Percentiles rank a stretch among this genome's conserved stretches.
Evolutionary conservation across 1,284 basidiomycete species (phyloP).

Genomic region (Cryptococcus sp.): DNA sequence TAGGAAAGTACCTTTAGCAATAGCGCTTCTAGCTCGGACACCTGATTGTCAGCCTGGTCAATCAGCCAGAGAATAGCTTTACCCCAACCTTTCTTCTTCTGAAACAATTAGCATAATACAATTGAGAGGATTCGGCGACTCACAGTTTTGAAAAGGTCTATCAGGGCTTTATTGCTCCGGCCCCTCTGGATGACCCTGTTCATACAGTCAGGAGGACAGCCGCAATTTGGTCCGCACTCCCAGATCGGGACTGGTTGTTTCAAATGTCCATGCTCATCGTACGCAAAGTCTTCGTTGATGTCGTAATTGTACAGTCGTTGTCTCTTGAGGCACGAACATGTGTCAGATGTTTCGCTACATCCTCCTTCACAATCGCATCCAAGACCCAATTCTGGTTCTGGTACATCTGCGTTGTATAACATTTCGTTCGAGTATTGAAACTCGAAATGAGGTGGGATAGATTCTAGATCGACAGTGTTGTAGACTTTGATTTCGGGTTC

Average conservation of each 20-base stretch:
- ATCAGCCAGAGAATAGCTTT: slow-evolving; percentile 2
- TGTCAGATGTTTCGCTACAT: slow-evolving; percentile 64
- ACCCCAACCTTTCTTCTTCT: slow-evolving; percentile 73
- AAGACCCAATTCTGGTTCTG: slow-evolving; percentile 60
- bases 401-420: slow-evolving; percentile 64
- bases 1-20: slow-evolving; percentile 66
- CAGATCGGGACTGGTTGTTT: slow-evolving; percentile 54
- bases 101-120: neutral
- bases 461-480: slow-evolving; percentile 63
- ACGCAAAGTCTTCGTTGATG: slow-evolving; percentile 58
- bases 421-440: slow-evolving; percentile 51
- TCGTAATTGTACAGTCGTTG: slow-evolving; percentile 53
- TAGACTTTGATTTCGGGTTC: slow-evolving; percentile 63
- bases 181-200: slow-evolving; percentile 83
- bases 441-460: slow-evolving; percentile 51
- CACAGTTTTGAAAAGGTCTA: slow-evolving; percentile 59
- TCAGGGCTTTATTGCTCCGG: slow-evolving; percentile 58
- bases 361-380: slow-evolving; percentile 69
- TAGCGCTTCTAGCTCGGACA: slow-evolving; percentile 62
- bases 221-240: slow-evolving; percentile 79
- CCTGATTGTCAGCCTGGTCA: slow-evolving; percentile 49
- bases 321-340: slow-evolving; percentile 62
- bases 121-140: slow-evolving; percentile 1
- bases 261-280: slow-evolving; percentile 43
- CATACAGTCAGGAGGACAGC: slow-evolving; percentile 70